Conservation (phyloP, 441 rosid species). For the Theobroma grandiflorum region DNA sequence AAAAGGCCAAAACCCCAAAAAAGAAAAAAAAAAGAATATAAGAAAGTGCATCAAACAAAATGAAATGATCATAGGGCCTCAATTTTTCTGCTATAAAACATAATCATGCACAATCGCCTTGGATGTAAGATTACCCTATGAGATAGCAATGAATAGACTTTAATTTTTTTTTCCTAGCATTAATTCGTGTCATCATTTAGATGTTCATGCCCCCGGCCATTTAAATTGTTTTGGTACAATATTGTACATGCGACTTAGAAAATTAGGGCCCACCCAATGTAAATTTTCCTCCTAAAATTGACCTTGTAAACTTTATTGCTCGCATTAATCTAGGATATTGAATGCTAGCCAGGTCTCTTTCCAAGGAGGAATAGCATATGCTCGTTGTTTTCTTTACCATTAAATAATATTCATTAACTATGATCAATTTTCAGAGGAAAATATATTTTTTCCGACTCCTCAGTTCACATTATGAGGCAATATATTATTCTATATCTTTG, state of each 20-base stretch:
- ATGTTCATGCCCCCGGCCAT: neutral
- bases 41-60: neutral
- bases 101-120: neutral
- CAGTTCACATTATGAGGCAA: too few species aligned
- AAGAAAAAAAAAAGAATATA: neutral
- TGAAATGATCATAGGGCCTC: neutral
- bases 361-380: neutral
- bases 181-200: neutral
- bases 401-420: too few species aligned
- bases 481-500: too few species aligned
- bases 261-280: neutral
- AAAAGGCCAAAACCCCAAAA: neutral
- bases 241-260: neutral
- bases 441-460: too few species aligned
- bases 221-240: neutral
- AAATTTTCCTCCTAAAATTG: neutral
- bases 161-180: neutral
- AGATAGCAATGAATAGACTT: neutral
- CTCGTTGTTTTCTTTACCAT: neutral
- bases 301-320: neutral
- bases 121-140: neutral
- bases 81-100: neutral
- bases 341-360: neutral
- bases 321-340: neutral
- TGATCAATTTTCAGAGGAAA: too few species aligned